These are phyloP conservation scores for Pichia occidentalis DNA, from an alignment of 805 yeast species.

Conservation along the genomic window DNA sequence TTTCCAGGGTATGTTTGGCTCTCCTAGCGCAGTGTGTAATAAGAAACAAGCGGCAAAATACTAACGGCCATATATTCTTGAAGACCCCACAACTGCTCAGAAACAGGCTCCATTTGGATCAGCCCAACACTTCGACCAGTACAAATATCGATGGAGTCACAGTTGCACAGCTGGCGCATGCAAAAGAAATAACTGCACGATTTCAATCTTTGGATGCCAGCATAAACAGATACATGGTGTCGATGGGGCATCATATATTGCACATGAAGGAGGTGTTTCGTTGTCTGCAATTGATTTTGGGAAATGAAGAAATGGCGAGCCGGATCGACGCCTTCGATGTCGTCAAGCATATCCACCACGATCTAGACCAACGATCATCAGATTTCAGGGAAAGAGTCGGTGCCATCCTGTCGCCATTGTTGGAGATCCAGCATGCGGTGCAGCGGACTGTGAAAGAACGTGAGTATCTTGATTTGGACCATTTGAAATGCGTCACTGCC, in stretches of 20 bases:
- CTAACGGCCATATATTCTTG: background rate
- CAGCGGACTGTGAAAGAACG: slow-evolving; percentile 23
- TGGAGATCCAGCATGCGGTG: slow-evolving; percentile 16
- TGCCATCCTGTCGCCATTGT: background rate
- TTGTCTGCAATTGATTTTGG: too few relatives aligned
- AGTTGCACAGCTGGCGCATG: slow-evolving; percentile 6
- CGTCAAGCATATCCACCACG: too few relatives aligned
- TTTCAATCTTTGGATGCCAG: slow-evolving; percentile 1
- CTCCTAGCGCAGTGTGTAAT: too few relatives aligned
- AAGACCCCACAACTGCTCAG: slow-evolving; percentile 16
- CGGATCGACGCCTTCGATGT: too few relatives aligned
- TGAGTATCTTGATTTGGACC: slow-evolving; percentile 20
- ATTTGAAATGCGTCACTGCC: slow-evolving; percentile 18
- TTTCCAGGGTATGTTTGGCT: slow-evolving; percentile 24
- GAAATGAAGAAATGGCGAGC: too few relatives aligned
- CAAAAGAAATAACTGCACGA: slow-evolving; percentile 1
- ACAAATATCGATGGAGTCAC: background rate
- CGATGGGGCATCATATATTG: background rate
- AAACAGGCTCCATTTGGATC: background rate
- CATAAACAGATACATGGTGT: background rate
- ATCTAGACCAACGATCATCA: too few relatives aligned
- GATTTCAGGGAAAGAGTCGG: slow-evolving; percentile 3
- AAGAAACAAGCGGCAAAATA: background rate
- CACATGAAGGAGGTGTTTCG: slow-evolving; percentile 1
- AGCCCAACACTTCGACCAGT: background rate